A percentile compares a stretch with the other conserved stretches of the same genome.
phyloP scores from a whole-genome alignment of 352 stramenopile species.

The Phytophthora agathidicida region DNA sequence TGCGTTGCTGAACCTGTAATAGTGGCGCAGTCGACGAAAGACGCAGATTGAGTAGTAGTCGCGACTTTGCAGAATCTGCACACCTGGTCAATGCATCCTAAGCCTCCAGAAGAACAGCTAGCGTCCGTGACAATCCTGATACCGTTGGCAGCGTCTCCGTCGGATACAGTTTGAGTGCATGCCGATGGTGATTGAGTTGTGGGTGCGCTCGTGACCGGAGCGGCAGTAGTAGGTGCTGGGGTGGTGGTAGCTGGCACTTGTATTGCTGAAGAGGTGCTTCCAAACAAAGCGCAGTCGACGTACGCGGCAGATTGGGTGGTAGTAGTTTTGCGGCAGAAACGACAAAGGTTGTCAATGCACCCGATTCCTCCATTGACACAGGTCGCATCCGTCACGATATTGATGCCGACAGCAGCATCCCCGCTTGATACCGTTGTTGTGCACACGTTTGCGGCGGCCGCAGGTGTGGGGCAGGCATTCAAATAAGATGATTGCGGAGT shows the following conservation, averaged over 20 bases:
- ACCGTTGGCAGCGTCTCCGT: slow-evolving; percentile 37
- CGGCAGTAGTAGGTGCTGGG: neutral
- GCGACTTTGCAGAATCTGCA: slow-evolving; percentile 46
- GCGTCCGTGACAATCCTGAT: slow-evolving; percentile 34
- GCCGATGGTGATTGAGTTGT: neutral
- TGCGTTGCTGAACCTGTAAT: slow-evolving; percentile 10
- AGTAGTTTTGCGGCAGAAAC: slow-evolving; percentile 33
- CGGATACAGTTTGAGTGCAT: slow-evolving; percentile 34
- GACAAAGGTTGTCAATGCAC: slow-evolving; percentile 40
- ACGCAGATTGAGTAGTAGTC: slow-evolving; percentile 22
- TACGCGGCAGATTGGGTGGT: slow-evolving; percentile 31
- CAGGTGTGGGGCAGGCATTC: slow-evolving; percentile 6
- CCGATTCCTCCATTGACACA: slow-evolving; percentile 42
- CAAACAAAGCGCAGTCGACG: slow-evolving; percentile 20
- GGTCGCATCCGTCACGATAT: slow-evolving; percentile 33
- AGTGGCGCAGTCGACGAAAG: slow-evolving; percentile 30
- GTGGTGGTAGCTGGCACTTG: slow-evolving; percentile 1
- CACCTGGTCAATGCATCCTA: slow-evolving; percentile 41
- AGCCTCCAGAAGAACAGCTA: slow-evolving; percentile 28
- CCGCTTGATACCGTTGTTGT: slow-evolving; percentile 20
- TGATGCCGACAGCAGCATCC: slow-evolving; percentile 34
- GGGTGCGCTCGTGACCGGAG: slow-evolving; percentile 7
- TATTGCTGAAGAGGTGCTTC: neutral
- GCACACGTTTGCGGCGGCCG: slow-evolving; percentile 7
- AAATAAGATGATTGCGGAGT: slow-evolving; percentile 20